These are phyloP conservation scores for Aspergillus eucalypticola DNA, from an alignment of 2,329 filamentous ascomycete genomes.

Conservation along the genomic window DNA sequence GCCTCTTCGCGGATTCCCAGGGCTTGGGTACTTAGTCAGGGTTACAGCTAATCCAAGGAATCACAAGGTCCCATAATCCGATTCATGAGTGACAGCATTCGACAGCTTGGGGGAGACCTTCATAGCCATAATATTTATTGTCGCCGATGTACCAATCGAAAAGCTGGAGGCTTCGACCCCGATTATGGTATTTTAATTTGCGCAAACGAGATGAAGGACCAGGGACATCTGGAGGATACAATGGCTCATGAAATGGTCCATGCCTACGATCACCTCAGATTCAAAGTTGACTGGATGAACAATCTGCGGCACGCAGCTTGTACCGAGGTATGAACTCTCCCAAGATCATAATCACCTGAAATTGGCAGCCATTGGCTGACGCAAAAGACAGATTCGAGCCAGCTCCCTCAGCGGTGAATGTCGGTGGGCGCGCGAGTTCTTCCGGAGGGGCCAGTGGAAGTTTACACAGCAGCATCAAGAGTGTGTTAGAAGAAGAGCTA, in stretches of 20 bases:
- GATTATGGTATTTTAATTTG: constrained; percentile 87
- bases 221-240: constrained; percentile 86
- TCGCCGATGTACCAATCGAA: constrained; percentile 70
- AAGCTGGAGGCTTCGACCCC: constrained; percentile 81
- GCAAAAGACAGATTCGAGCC: constrained; percentile 71
- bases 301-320: constrained; percentile 87
- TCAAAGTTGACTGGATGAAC: constrained; percentile 82
- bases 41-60: background rate
- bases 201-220: constrained; percentile 82
- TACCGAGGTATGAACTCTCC: constrained; percentile 68
- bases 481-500: constrained; percentile 80
- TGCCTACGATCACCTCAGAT: constrained; percentile 88
- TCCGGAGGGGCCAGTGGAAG: constrained; percentile 80
- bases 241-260: constrained; percentile 98
- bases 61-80: constrained; percentile 69
- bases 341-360: background rate
- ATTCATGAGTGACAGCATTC: constrained; percentile 82
- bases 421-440: constrained; percentile 82
- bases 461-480: constrained; percentile 91
- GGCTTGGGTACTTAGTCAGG: background rate
- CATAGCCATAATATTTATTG: constrained; percentile 77
- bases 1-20: background rate
- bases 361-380: constrained; percentile 13
- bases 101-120: constrained; percentile 74
- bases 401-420: constrained; percentile 93